phyloP scores from a whole-genome alignment of 371 early-diverging fungal species.

The Apophysomyces variabilis region DNA sequence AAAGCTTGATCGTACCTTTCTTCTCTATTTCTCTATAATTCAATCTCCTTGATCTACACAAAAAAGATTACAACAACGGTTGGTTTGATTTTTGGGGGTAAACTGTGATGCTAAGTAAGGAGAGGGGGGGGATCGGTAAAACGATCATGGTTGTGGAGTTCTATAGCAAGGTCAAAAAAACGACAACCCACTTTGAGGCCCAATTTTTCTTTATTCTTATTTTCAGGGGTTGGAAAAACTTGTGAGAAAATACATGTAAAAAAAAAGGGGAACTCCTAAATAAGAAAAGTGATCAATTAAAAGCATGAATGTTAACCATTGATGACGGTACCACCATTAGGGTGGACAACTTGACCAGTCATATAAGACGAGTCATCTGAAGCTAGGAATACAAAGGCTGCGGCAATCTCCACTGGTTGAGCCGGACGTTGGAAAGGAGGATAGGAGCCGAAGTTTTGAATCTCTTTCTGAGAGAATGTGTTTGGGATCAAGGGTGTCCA shows the following conservation, averaged over 20 bases:
- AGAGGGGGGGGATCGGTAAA: neutral
- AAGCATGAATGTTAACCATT: conserved; percentile 36
- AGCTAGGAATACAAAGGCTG: conserved; percentile 65
- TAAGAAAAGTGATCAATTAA: conserved; percentile 6
- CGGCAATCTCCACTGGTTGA: conserved; percentile 68
- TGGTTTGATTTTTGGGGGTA: neutral
- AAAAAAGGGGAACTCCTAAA: conserved; percentile 6
- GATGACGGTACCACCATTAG: conserved; percentile 54
- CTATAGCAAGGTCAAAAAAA: neutral
- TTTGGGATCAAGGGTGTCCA: conserved; percentile 73
- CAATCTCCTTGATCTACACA: conserved; percentile 7
- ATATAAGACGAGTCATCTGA: conserved; percentile 66
- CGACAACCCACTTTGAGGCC: conserved; percentile 6
- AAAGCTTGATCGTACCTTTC: neutral
- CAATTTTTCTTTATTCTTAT: neutral
- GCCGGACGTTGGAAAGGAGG: conserved; percentile 73
- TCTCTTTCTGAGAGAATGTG: conserved; percentile 64
- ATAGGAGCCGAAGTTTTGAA: conserved; percentile 69
- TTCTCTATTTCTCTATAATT: neutral
- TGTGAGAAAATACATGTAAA: conserved; percentile 2
- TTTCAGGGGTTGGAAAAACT: neutral
- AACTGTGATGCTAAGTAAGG: neutral
- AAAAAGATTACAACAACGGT: neutral
- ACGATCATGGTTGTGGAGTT: conserved; percentile 10
- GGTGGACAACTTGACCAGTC: conserved; percentile 64